These are phyloP conservation scores for Mariannaea elegans DNA, from an alignment of 2,329 filamentous ascomycete genomes.

Conservation along the genomic window DNA sequence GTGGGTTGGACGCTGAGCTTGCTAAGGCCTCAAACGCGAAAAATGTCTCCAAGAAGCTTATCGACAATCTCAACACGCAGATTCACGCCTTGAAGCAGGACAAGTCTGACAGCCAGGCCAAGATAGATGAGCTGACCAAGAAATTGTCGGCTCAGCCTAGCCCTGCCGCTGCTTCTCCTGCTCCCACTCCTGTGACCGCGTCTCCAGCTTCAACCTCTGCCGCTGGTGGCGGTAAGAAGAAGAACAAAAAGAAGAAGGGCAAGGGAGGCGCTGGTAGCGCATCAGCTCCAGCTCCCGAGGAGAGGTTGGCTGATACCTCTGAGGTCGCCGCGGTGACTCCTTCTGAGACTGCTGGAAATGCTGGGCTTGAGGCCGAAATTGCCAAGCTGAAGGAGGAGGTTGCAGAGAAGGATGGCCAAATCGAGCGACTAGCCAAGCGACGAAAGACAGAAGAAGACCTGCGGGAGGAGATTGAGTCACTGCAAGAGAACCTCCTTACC, in stretches of 20 bases:
- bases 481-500: slow-evolving; percentile 80
- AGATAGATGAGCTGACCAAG: slow-evolving; percentile 52
- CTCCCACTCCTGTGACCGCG: slow-evolving; percentile 38
- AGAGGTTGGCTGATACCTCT: slow-evolving; percentile 47
- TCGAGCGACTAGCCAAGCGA: slow-evolving; percentile 75
- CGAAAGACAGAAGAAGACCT: slow-evolving; percentile 81
- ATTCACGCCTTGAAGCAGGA: slow-evolving; percentile 48
- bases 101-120: slow-evolving; percentile 43
- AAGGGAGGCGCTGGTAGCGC: slow-evolving; percentile 68
- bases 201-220: slow-evolving; percentile 33
- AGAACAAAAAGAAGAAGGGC: slow-evolving; percentile 92
- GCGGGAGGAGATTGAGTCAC: slow-evolving; percentile 83
- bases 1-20: slow-evolving; percentile 53
- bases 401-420: slow-evolving; percentile 74
- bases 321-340: slow-evolving; percentile 44
- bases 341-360: slow-evolving; percentile 41
- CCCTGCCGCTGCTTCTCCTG: slow-evolving; percentile 25
- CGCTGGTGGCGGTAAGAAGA: slow-evolving; percentile 55
- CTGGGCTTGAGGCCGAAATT: slow-evolving; percentile 59
- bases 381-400: slow-evolving; percentile 61
- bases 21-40: slow-evolving; percentile 51
- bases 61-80: slow-evolving; percentile 49
- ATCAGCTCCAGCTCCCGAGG: slow-evolving; percentile 41
- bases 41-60: slow-evolving; percentile 51
- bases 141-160: slow-evolving; percentile 49